Base-by-base conservation (phyloP, 2,329 filamentous ascomycete species). In the Huntiella decipiens region DNA sequence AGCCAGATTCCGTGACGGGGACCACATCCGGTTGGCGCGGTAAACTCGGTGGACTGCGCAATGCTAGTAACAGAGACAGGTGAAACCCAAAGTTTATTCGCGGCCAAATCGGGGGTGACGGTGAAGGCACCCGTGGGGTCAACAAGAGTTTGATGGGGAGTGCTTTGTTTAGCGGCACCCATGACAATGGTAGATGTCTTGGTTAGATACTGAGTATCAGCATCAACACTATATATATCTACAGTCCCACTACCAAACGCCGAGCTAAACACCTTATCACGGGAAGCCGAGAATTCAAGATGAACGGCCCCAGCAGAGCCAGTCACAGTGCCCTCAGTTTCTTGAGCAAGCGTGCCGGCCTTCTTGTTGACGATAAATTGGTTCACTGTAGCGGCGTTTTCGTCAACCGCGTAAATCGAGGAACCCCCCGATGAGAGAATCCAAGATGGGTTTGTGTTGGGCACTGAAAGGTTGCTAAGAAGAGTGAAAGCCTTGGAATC, bases 51-150 rank as follows among this genome's bases (percentile, higher is more conserved):
- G 32, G 56, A 56, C 37, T 69, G 53, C 5, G 57, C 54, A 53
- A 58, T 70, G 12, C 56, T 54, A 45, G 66, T 63, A 50, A 61
- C 56, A 51, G 59, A 52, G 46, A 61, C 57, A 58, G 70, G 65
- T 33, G 71, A 55, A 45, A 71, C 52, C 33, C 67, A 52, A 32
- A 72, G 52, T n/a, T 57, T 54, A 56, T 72, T 66, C 31, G 62
- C 64, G 50, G 67, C 69, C 8, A 72, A 63, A 52, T 72, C 66
- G 49, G 63, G 64, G 45, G 68, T 59, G 46, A 63, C 58, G 52
- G 69, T 68, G 58, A 60, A 73, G 41, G 63, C 62, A 22, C 68
- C 68, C 3, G 62, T 63, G 5, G 66, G 66, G 51, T 72, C 67
- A 7, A 66, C 58, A 17, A 67, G 55, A 8, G 63, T 58, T 57